These are phyloP conservation scores for Sistotremastrum niveocremeum DNA, from an alignment of 768 basidiomycete genomes.

Conservation along the genomic window DNA sequence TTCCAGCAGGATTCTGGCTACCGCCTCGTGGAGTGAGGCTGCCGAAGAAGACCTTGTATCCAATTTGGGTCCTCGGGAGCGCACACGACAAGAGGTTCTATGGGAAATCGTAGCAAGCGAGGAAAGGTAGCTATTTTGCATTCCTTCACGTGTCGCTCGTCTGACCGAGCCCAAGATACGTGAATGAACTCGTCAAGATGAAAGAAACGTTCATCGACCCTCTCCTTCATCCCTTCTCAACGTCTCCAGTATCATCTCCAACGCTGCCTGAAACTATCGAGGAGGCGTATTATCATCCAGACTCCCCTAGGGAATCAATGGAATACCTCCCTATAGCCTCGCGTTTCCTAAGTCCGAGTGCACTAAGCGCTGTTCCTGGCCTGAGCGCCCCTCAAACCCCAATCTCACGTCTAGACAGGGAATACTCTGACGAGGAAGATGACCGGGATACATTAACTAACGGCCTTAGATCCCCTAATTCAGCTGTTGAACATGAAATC, in stretches of 20 bases:
- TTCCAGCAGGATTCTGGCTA: constrained; percentile 58
- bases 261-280: constrained; percentile 49
- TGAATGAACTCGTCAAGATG: constrained; percentile 79
- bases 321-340: constrained; percentile 83
- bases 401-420: constrained; percentile 34
- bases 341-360: constrained; percentile 68
- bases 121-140: constrained; percentile 47
- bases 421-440: constrained; percentile 59
- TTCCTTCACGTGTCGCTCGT: constrained; percentile 6
- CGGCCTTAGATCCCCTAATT: constrained; percentile 10
- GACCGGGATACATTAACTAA: constrained; percentile 16
- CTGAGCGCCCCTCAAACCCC: constrained; percentile 16
- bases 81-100: constrained; percentile 90
- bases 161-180: constrained; percentile 48
- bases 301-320: constrained; percentile 53
- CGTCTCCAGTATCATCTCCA: constrained; percentile 41
- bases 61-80: constrained; percentile 85
- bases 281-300: constrained; percentile 42
- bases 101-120: constrained; percentile 96
- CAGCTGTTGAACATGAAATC: constrained; percentile 29
- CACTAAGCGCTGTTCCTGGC: constrained; percentile 19
- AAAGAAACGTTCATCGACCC: constrained; percentile 89
- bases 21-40: constrained; percentile 83
- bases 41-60: constrained; percentile 90
- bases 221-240: constrained; percentile 71